phyloP scores from a whole-genome alignment of 2,329 filamentous ascomycete species.

The Penicillium polonicum region DNA sequence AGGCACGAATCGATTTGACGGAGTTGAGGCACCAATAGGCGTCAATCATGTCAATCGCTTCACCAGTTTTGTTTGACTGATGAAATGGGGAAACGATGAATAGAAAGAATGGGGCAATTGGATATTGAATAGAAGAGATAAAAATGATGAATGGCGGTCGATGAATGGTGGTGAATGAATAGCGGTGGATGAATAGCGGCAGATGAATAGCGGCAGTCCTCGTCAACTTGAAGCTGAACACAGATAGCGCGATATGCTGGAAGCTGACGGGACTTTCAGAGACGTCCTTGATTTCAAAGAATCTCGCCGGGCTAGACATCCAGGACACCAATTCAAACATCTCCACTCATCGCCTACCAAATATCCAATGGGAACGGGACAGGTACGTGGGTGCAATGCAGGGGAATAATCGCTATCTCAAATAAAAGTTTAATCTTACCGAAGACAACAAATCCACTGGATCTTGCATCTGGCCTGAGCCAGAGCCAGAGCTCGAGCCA shows the following conservation, averaged over 20 bases:
- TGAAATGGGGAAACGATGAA: not conserved
- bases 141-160: not conserved
- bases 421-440: slow-evolving; percentile 41
- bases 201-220: not conserved
- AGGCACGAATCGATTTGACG: not conserved
- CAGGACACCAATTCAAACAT: not conserved
- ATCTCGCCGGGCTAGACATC: not conserved
- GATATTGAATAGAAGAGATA: not conserved
- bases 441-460: slow-evolving; percentile 54
- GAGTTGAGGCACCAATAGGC: not conserved
- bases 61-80: not conserved
- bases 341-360: not conserved
- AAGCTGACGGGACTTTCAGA: not conserved
- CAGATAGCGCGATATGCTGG: not conserved
- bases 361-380: not conserved
- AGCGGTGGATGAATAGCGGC: not conserved
- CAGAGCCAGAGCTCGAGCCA: slow-evolving; percentile 45
- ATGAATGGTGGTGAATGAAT: not conserved
- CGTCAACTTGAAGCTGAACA: not conserved
- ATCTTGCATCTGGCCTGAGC: slow-evolving; percentile 44
- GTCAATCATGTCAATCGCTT: not conserved
- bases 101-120: not conserved
- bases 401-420: not conserved
- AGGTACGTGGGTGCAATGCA: not conserved
- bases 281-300: not conserved